Evolutionary conservation across 805 yeast genomes (phyloP).

Genomic region (Zygosaccharomyces siamensis): DNA sequence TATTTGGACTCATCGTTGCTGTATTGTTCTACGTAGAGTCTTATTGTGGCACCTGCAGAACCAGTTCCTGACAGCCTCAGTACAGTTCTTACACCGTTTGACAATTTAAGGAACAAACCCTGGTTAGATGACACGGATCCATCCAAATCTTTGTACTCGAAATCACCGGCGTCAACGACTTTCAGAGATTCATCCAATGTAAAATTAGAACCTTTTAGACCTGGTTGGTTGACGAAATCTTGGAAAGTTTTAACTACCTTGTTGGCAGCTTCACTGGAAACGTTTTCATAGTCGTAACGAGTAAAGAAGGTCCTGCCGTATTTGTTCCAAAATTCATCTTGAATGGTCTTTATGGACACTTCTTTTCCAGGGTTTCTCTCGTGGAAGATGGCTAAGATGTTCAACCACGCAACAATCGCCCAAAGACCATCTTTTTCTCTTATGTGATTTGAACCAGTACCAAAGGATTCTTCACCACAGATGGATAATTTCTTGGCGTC

Average conservation of each 20-base stretch:
- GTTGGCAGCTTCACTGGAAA: slow-evolving; percentile 67
- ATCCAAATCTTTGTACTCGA: slow-evolving; percentile 88
- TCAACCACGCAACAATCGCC: slow-evolving; percentile 97
- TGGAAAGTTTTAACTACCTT: slow-evolving; percentile 55
- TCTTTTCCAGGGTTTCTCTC: slow-evolving; percentile 50
- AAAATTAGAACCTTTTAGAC: slow-evolving; percentile 50
- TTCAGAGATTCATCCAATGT: slow-evolving; percentile 42
- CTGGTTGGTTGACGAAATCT: slow-evolving; percentile 35
- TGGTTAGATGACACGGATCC: slow-evolving; percentile 85
- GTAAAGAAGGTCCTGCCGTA: slow-evolving; percentile 98
- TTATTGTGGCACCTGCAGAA: slow-evolving; percentile 93
- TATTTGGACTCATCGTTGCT: slow-evolving; percentile 52
- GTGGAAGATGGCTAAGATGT: slow-evolving; percentile 82
- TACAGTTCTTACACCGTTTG: slow-evolving; percentile 78
- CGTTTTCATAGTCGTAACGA: slow-evolving; percentile 88
- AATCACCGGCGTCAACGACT: slow-evolving; percentile 78
- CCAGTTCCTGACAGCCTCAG: slow-evolving; percentile 96
- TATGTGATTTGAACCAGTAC: slow-evolving; percentile 96
- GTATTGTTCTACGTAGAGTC: slow-evolving; percentile 85
- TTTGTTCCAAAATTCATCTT: slow-evolving; percentile 78
- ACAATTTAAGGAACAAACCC: slow-evolving; percentile 80
- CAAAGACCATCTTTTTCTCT: slow-evolving; percentile 97
- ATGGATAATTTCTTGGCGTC: slow-evolving; percentile 90
- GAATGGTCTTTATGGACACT: slow-evolving; percentile 74
- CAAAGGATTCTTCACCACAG: slow-evolving; percentile 97